A percentile compares a stretch with the other conserved stretches of the same genome.
These are phyloP conservation scores for Malassezia equina DNA, from an alignment of 1,284 basidiomycete species.

Conservation along the genomic window DNA sequence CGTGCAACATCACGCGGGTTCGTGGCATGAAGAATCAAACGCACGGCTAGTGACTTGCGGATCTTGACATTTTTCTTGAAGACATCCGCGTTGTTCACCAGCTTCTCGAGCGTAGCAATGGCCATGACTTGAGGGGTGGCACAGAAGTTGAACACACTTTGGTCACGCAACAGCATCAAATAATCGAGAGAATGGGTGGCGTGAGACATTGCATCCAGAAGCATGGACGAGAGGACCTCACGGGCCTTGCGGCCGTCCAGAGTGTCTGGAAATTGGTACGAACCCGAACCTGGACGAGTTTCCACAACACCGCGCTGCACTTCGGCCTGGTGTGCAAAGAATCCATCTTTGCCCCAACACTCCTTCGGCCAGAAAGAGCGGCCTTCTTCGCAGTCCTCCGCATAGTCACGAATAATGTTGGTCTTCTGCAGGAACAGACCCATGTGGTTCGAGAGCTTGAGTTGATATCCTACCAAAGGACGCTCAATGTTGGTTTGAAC, in stretches of 20 bases:
- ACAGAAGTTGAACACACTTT: slow-evolving; percentile 90
- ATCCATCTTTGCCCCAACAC: slow-evolving; percentile 60
- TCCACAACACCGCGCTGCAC: slow-evolving; percentile 39
- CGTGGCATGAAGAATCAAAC: slow-evolving; percentile 80
- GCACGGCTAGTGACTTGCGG: slow-evolving; percentile 68
- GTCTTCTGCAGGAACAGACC: slow-evolving; percentile 96
- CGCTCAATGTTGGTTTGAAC: slow-evolving; percentile 76
- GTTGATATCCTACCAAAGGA: slow-evolving; percentile 65
- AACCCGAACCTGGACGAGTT: slow-evolving; percentile 19
- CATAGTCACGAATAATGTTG: slow-evolving; percentile 91
- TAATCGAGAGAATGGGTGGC: slow-evolving; percentile 81
- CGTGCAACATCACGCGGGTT: slow-evolving; percentile 85
- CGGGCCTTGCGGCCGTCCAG: slow-evolving; percentile 34
- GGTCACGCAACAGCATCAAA: slow-evolving; percentile 73
- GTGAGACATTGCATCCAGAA: slow-evolving; percentile 78
- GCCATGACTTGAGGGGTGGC: slow-evolving; percentile 94
- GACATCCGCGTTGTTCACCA: slow-evolving; percentile 88
- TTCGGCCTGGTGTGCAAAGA: slow-evolving; percentile 33
- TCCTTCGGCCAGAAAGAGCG: slow-evolving; percentile 92
- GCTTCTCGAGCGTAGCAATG: slow-evolving; percentile 78
- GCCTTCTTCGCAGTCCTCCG: slow-evolving; percentile 76
- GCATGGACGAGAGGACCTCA: slow-evolving; percentile 61
- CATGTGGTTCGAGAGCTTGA: slow-evolving; percentile 85
- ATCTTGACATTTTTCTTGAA: slow-evolving; percentile 89
- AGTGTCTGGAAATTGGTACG: slow-evolving; percentile 23